These are phyloP conservation scores for Xylaria sp. DNA, from an alignment of 2,329 filamentous ascomycete species.

Conservation along the genomic window DNA sequence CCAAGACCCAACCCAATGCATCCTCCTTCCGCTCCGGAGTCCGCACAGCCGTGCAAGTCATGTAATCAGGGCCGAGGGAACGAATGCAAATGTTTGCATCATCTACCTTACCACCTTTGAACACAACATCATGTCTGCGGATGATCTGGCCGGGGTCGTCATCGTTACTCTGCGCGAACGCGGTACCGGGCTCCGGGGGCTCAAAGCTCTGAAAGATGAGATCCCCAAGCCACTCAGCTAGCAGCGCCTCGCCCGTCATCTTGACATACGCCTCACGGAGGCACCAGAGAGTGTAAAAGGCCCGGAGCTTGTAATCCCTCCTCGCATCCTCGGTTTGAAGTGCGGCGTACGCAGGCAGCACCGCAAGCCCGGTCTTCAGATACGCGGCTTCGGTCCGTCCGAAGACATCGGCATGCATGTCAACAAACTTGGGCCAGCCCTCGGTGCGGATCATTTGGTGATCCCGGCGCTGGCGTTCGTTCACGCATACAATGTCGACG, in stretches of 20 bases:
- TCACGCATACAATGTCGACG: constrained; percentile 76
- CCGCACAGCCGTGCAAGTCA: constrained; percentile 59
- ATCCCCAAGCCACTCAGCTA: constrained; percentile 73
- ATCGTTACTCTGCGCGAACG: constrained; percentile 41
- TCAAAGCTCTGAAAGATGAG: constrained; percentile 71
- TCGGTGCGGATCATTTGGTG: constrained; percentile 56
- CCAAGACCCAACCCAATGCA: constrained; percentile 48
- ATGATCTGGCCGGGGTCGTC: constrained; percentile 45
- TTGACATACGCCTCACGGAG: constrained; percentile 83
- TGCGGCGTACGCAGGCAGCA: constrained; percentile 32
- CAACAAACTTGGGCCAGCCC: constrained; percentile 71
- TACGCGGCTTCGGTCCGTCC: constrained; percentile 64
- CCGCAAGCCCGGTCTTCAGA: constrained; percentile 56
- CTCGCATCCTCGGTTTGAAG: constrained; percentile 44
- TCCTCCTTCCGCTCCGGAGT: constrained; percentile 46
- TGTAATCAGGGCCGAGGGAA: constrained; percentile 56
- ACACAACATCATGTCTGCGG: constrained; percentile 46
- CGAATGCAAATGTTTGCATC: constrained; percentile 51
- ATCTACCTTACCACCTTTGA: constrained; percentile 46
- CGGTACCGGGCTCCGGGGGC: constrained; percentile 52
- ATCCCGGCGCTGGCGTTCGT: constrained; percentile 70
- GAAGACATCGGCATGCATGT: constrained; percentile 75
- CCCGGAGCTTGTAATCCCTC: constrained; percentile 67
- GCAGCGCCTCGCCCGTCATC: constrained; percentile 78
- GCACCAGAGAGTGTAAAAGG: constrained; percentile 81